Evolutionary conservation across 140 eudicot genomes (phyloP), one percentile per base, ranked within the genome.

Genomic region (Anethum foeniculum): DNA sequence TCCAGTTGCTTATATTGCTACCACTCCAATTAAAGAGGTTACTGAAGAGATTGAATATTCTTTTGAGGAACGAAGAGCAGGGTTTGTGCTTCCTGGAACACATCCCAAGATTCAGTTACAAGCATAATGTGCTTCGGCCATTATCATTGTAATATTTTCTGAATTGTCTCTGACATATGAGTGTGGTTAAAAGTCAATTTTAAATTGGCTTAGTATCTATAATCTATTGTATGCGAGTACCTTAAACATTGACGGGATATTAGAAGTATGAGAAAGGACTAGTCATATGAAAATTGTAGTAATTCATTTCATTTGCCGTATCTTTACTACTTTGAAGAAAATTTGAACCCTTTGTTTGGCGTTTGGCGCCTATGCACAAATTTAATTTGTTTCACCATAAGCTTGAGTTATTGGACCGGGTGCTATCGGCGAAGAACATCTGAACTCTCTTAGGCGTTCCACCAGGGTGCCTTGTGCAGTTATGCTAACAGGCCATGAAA

Each of bases 41-140:
- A 76, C 79, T 34, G 96, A 88, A 85, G 97, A 90, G 87, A 87
- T 91, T 36, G 98, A 93, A 73, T 91, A 93, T 65, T 93, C 98
- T 7, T 93, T 93, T 41, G 98, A 93, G 86, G 98, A 91, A 85
- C 84, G 85, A 82, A 86, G 98, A 81, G 92, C 93, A 14, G 98
- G 98, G 58, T 94, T 94, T 83, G 88, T 89, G 85, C 86, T 94
- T 47, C 98, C 92, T 39, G 82, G 62, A 77, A 16, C 86, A 41
- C 74, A 76, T 81, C 52, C 78, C 73, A 85, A 85, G 81, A 76
- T 81, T 25, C 84, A 80, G 69, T 41, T 85, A 64, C 84, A 81
- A 87, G 79, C 81, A 67, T 85, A 62, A 62, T 76, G 85, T 71
- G 19, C 64, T 71, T 41, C 1, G 32, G 28, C 14, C 28, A 23